phyloP scores from a whole-genome alignment of 805 yeast species.

The Ogataea corticis region DNA sequence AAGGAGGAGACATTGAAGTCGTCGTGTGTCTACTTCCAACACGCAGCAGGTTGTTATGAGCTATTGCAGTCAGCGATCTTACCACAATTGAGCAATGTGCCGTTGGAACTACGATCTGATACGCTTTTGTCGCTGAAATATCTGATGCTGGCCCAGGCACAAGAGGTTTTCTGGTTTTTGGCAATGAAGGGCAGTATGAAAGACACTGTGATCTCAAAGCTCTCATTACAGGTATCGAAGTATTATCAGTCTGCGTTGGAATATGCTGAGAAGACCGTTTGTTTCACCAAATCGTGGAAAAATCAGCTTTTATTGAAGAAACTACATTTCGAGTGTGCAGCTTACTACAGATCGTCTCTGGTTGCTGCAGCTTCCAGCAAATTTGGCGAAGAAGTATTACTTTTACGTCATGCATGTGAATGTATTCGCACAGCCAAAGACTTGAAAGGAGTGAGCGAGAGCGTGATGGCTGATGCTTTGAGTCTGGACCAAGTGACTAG shows the following conservation, averaged over 20 bases:
- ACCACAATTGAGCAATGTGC: conserved; percentile 23
- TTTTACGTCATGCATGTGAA: conserved; percentile 45
- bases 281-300: conserved; percentile 54
- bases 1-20: conserved; percentile 57
- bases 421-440: conserved; percentile 41
- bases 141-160: conserved; percentile 80
- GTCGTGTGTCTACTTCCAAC: conserved; percentile 66
- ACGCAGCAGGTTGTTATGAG: conserved; percentile 68
- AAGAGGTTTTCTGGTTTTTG: conserved; percentile 81
- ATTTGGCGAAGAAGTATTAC: conserved; percentile 73
- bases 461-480: conserved; percentile 51
- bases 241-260: conserved; percentile 51
- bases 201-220: conserved; percentile 60
- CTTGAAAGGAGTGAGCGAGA: conserved; percentile 41
- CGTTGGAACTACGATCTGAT: conserved; percentile 49
- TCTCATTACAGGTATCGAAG: conserved; percentile 63
- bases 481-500: conserved; percentile 49
- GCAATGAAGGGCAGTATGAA: conserved; percentile 54
- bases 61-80: conserved; percentile 28
- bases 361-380: conserved; percentile 47
- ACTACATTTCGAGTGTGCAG: conserved; percentile 69
- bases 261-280: conserved; percentile 42
- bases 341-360: conserved; percentile 62
- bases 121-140: conserved; percentile 51
- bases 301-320: conserved; percentile 59